phyloP scores from a whole-genome alignment of 1,284 basidiomycete genomes.

The Apiotrichum laibachii region DNA sequence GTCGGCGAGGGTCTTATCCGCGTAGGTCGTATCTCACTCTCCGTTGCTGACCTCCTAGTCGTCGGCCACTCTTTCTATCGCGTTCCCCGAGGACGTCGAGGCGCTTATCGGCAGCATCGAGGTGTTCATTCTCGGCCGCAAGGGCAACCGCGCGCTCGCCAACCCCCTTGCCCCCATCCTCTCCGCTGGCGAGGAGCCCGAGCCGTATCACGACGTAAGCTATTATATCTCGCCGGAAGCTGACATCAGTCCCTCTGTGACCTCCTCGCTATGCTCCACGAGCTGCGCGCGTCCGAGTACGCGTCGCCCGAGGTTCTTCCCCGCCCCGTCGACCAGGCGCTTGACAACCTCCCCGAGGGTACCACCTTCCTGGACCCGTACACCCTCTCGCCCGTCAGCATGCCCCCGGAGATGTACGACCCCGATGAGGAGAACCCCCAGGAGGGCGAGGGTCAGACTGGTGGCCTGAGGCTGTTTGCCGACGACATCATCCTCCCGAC shows the following conservation, averaged over 20 bases:
- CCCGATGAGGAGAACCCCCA: slow-evolving; percentile 52
- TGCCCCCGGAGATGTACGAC: slow-evolving; percentile 72
- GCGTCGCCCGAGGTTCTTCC: slow-evolving; percentile 54
- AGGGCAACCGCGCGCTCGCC: slow-evolving; percentile 27
- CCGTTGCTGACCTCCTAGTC: slow-evolving; percentile 46
- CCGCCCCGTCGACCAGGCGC: slow-evolving; percentile 54
- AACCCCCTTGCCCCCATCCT: slow-evolving; percentile 41
- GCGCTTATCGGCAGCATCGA: slow-evolving; percentile 38
- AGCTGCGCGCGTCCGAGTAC: slow-evolving; percentile 33
- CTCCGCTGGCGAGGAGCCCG: slow-evolving; percentile 31
- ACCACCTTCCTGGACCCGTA: slow-evolving; percentile 57
- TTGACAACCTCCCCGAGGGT: slow-evolving; percentile 49
- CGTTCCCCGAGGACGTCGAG: slow-evolving; percentile 38
- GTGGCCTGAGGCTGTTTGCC: slow-evolving; percentile 67
- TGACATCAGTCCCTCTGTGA: slow-evolving; percentile 37
- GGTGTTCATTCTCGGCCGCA: slow-evolving; percentile 35
- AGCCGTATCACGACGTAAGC: slow-evolving; percentile 38
- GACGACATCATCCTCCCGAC: slow-evolving; percentile 76
- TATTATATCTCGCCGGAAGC: neutral
- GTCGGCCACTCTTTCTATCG: slow-evolving; percentile 33
- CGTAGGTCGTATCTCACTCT: slow-evolving; percentile 53
- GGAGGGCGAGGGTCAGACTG: slow-evolving; percentile 55
- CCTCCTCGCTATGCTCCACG: slow-evolving; percentile 38
- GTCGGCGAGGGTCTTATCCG: slow-evolving; percentile 84
- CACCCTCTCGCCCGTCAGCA: slow-evolving; percentile 70